Percentiles rank a stretch among this genome's conserved stretches.
Conservation (phyloP, 495 filamentous ascomycete genomes). For the Chaetomium fimeti region DNA sequence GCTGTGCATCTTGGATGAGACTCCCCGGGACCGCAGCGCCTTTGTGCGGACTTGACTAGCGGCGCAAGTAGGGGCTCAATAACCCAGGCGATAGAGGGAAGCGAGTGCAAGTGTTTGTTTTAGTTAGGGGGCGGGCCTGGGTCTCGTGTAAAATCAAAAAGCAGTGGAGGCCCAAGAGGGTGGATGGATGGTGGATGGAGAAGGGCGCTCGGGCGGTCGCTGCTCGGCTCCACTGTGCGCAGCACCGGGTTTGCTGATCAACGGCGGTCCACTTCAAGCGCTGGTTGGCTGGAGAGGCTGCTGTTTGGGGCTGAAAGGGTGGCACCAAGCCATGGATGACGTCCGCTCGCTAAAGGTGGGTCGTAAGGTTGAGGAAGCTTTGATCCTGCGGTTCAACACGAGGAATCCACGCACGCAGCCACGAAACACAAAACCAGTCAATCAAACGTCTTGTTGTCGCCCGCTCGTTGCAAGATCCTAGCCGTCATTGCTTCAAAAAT, state of each 20-base stretch:
- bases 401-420: neutral
- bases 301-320: neutral
- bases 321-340: neutral
- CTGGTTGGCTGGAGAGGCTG: slow-evolving; percentile 10
- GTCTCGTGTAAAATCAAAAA: slow-evolving; percentile 15
- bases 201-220: slow-evolving; percentile 5
- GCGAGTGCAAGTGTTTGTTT: neutral
- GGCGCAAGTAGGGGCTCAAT: neutral
- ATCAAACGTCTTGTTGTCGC: neutral
- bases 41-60: slow-evolving; percentile 1
- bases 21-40: slow-evolving; percentile 4
- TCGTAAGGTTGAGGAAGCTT: neutral
- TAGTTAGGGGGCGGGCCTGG: slow-evolving; percentile 1
- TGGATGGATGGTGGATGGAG: slow-evolving; percentile 6
- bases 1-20: slow-evolving; percentile 25
- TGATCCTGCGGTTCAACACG: neutral
- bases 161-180: neutral
- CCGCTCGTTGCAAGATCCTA: neutral
- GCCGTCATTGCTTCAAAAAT: neutral
- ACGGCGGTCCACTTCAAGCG: neutral
- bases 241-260: slow-evolving; percentile 3
- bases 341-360: neutral
- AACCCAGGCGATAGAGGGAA: neutral
- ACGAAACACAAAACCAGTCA: neutral
- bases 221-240: neutral